Base-by-base conservation (phyloP, 2,329 filamentous ascomycete species). In the Alternaria dauci region DNA sequence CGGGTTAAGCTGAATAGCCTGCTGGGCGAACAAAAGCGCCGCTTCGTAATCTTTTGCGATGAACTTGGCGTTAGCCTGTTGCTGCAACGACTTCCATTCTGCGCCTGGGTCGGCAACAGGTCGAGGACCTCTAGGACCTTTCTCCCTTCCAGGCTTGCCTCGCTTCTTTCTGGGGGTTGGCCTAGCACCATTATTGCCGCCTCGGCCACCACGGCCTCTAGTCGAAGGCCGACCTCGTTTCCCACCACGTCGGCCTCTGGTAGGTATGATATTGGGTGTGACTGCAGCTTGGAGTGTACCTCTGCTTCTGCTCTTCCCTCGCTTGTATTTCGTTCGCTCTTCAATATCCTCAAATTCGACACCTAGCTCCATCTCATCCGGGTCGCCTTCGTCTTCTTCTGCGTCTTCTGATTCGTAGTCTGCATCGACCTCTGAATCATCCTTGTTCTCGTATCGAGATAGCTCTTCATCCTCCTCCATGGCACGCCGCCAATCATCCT, bases 71-170 rank as follows among this genome's bases (percentile, higher is more conserved):
- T 88, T 91, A 3, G 91, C 91, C 71, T 86, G 83, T 47, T 86
- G 84, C 50, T 93, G 83, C 42, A 89, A 82, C 41, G 86, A 82
- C 70, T 89, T 92, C 75, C 93, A 91, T 67, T 93, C 89, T 41
- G 85, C 87, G 44, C 89, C 87, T 16, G 89, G 89, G 73, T 91
- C 89, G 8, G 87, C 88, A 25, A 87, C 85, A 73, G 88, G 87
- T 28, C 79, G 78, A 48, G 80, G 80, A 16, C 81, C 80, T 67
- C 76, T 73, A 34, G 68, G 71, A n/a, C 75, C 74, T 55, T 71
- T 74, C 14, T 69, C 69, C 47, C 72, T 66, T 48, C 73, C 72
- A 50, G 67, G 64, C 12, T 67, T 70, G 42, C 65, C 70, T 18
- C 61, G 55, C 62, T 71, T 72, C 30, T 63, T 67, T 43, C 64